Percentiles rank a stretch among this genome's conserved stretches.
Conservation (phyloP, 2,329 filamentous ascomycete species). For the Ophiostoma novo-ulmi region DNA sequence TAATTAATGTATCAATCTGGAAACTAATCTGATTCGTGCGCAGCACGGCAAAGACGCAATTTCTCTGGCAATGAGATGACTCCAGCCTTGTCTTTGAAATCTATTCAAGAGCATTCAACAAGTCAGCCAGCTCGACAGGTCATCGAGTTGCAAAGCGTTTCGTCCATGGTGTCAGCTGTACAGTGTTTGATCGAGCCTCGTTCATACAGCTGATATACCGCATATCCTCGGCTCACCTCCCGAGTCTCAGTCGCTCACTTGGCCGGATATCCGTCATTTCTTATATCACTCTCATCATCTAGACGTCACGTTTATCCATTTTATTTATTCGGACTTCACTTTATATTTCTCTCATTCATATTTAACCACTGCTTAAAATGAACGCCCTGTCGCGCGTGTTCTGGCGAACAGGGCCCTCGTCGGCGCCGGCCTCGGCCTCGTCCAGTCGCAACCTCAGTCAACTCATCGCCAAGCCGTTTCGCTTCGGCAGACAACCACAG, state of each 20-base stretch:
- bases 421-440: slow-evolving; percentile 8
- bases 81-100: background rate
- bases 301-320: background rate
- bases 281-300: background rate
- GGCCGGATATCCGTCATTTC: background rate
- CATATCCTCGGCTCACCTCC: background rate
- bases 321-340: background rate
- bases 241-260: background rate
- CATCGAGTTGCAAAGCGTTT: background rate
- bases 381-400: slow-evolving; percentile 19
- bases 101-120: background rate
- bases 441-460: slow-evolving; percentile 17
- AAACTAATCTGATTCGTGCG: slow-evolving; percentile 9
- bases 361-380: background rate
- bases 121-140: background rate
- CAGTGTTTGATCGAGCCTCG: background rate
- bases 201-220: slow-evolving; percentile 1
- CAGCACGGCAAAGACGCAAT: background rate
- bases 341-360: background rate
- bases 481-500: slow-evolving; percentile 1
- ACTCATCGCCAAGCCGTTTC: slow-evolving; percentile 9
- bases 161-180: background rate
- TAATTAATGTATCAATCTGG: background rate
- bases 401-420: slow-evolving; percentile 19
- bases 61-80: slow-evolving; percentile 1